Evolutionary conservation across 768 basidiomycete genomes (phyloP).

Genomic region (Agrocybe pediades): DNA sequence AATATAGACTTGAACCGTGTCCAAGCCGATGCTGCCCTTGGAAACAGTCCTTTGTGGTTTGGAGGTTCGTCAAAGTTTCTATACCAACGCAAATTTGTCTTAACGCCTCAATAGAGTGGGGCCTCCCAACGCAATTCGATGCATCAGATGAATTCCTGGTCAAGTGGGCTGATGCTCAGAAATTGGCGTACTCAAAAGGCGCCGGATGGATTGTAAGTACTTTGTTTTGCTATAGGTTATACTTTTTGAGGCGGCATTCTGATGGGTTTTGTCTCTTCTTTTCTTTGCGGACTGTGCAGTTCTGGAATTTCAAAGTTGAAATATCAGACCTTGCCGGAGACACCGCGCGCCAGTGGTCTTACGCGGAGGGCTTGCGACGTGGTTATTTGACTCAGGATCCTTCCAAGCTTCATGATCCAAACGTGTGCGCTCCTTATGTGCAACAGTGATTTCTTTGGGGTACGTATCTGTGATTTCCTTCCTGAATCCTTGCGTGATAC

Average conservation of each 20-base stretch:
- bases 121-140: conserved; percentile 62
- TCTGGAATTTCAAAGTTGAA: conserved; percentile 67
- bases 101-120: conserved; percentile 35
- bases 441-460: conserved; percentile 5
- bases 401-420: conserved; percentile 49
- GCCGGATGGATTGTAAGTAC: conserved; percentile 68
- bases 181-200: conserved; percentile 58
- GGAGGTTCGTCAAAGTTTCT: conserved; percentile 29
- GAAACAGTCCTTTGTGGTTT: conserved; percentile 42
- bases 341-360: conserved; percentile 72
- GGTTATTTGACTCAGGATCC: conserved; percentile 71
- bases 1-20: conserved; percentile 60
- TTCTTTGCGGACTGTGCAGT: conserved; percentile 37
- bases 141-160: conserved; percentile 62
- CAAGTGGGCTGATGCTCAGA: conserved; percentile 79
- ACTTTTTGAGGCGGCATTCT: not conserved
- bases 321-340: conserved; percentile 49
- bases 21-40: conserved; percentile 31
- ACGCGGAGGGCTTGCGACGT: conserved; percentile 56
- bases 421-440: conserved; percentile 65
- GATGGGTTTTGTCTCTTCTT: conserved; percentile 4
- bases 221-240: not conserved
- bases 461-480: no score
- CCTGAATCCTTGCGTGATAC: not conserved
- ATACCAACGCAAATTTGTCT: not conserved